Conservation (phyloP, 441 rosid species). For the Hura crepitans region DNA sequence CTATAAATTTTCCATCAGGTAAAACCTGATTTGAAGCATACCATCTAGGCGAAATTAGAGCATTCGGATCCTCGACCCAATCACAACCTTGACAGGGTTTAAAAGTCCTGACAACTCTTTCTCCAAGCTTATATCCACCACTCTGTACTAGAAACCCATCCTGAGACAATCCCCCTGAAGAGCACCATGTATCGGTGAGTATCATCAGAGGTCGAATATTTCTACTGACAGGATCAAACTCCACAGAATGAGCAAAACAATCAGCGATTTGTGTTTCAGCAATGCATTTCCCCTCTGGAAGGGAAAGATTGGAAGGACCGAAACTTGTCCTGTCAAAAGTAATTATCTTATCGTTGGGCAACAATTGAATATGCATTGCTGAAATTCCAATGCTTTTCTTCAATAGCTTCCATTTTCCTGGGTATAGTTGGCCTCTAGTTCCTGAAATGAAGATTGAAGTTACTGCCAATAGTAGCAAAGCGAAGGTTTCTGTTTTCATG, state of each 20-base stretch:
- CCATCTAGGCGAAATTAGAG: constrained; percentile 41
- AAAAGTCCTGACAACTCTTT: constrained; percentile 35
- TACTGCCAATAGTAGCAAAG: constrained; percentile 18
- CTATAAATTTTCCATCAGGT: constrained; percentile 52
- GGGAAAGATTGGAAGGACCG: constrained; percentile 42
- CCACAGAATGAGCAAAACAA: constrained; percentile 64
- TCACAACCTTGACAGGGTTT: constrained; percentile 36
- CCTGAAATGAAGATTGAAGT: constrained; percentile 18
- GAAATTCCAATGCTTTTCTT: constrained; percentile 61
- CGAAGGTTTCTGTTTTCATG: constrained; percentile 18
- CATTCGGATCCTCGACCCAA: constrained; percentile 34
- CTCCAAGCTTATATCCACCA: constrained; percentile 43
- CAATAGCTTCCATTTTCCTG: constrained; percentile 38
- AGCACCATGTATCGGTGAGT: constrained; percentile 73
- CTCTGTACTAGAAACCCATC: constrained; percentile 47
- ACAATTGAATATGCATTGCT: constrained; percentile 89
- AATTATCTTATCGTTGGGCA: constrained; percentile 60
- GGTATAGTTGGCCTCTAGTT: constrained; percentile 10
- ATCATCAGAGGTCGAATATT: constrained; percentile 55
- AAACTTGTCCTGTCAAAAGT: constrained; percentile 56
- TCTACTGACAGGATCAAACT: constrained; percentile 50
- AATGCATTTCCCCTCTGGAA: constrained; percentile 35
- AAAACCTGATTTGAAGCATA: constrained; percentile 46
- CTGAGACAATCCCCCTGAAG: constrained; percentile 52
- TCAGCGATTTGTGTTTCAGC: constrained; percentile 20